Percentiles rank a stretch among this genome's conserved stretches.
phyloP scores from a whole-genome alignment of 257 asterid species.

The Solanum virginianum region DNA sequence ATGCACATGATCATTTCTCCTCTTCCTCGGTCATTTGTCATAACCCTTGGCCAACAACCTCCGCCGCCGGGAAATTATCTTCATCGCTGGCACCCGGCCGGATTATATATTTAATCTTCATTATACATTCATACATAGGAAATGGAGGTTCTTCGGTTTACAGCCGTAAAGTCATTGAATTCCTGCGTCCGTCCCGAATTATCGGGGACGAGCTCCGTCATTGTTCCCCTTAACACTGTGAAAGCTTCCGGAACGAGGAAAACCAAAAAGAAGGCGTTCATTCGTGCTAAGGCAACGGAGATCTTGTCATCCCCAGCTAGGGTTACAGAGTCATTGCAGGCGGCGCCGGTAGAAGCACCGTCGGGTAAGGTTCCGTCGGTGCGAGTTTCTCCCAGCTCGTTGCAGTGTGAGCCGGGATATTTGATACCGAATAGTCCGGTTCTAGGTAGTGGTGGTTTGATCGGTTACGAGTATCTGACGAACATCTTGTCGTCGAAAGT shows the following conservation, averaged over 20 bases:
- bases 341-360: neutral
- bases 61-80: neutral
- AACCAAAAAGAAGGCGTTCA: neutral
- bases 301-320: neutral
- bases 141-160: neutral
- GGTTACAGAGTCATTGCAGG: neutral
- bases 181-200: neutral
- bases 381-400: neutral
- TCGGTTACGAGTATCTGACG: conserved; percentile 63
- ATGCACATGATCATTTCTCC: neutral
- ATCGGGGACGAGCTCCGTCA: neutral
- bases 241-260: neutral
- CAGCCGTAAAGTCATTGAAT: neutral
- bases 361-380: neutral
- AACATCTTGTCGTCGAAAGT: conserved; percentile 78
- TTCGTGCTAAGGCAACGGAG: neutral
- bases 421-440: conserved; percentile 31
- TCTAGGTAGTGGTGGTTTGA: neutral
- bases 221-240: neutral
- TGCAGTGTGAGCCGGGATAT: conserved; percentile 37
- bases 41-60: neutral
- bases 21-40: neutral
- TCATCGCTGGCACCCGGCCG: neutral
- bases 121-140: neutral
- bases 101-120: neutral